Evolutionary conservation across 2,329 filamentous ascomycete species (phyloP).

Genomic region (Cercospora sesami): DNA sequence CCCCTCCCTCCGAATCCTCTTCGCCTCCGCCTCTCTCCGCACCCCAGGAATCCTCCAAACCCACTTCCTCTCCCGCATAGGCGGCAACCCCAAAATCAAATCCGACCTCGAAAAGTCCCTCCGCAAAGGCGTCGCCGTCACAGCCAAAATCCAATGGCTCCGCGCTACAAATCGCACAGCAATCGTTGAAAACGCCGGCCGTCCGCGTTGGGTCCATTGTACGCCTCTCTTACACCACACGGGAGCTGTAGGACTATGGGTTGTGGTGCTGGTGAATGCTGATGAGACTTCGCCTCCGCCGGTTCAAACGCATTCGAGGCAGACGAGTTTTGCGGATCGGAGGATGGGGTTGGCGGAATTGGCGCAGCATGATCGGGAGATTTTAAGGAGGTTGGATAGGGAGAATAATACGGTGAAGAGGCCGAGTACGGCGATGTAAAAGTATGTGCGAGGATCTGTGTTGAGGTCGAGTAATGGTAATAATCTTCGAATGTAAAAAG

Average conservation of each 20-base stretch:
- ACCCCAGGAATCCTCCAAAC: constrained; percentile 52
- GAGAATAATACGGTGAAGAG: background rate
- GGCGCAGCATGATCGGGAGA: background rate
- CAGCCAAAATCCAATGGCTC: constrained; percentile 72
- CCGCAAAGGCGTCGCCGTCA: constrained; percentile 66
- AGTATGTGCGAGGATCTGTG: background rate
- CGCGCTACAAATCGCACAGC: constrained; percentile 41
- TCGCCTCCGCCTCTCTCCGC: constrained; percentile 52
- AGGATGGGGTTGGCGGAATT: constrained; percentile 1
- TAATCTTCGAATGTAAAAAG: background rate
- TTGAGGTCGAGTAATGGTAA: background rate
- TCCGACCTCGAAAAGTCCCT: constrained; percentile 60
- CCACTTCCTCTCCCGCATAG: constrained; percentile 50
- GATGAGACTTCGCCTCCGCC: background rate
- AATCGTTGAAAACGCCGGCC: constrained; percentile 53
- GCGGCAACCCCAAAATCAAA: constrained; percentile 53
- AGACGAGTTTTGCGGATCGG: background rate
- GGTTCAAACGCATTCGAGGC: background rate
- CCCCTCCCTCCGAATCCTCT: constrained; percentile 51
- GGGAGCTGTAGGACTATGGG: constrained; percentile 72
- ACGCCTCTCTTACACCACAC: constrained; percentile 69
- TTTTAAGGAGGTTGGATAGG: constrained; percentile 1
- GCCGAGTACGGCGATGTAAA: background rate
- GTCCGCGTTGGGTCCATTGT: constrained; percentile 74
- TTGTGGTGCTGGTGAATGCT: constrained; percentile 63